Evolutionary conservation across 768 basidiomycete species (phyloP).

Genomic region (Kwoniella europaea): DNA sequence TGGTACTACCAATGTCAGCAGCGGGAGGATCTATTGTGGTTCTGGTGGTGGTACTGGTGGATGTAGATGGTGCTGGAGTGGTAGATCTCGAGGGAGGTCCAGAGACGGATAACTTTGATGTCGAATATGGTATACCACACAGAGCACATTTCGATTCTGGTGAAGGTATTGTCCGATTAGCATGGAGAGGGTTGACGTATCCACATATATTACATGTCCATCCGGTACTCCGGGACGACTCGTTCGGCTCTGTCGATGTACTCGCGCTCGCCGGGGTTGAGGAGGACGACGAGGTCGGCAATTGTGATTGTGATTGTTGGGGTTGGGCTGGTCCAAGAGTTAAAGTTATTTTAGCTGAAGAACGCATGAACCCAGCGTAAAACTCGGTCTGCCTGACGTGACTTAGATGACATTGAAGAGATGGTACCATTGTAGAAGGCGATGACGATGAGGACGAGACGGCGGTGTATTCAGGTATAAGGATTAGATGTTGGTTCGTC

Average conservation of each 20-base stretch:
- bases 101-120: slow-evolving; percentile 14
- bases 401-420: slow-evolving; percentile 72
- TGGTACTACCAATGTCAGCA: not conserved
- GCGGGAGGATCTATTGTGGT: not conserved
- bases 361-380: slow-evolving; percentile 87
- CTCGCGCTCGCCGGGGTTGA: not conserved
- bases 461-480: slow-evolving; percentile 60
- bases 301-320: not conserved
- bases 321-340: slow-evolving; percentile 1
- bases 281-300: not conserved
- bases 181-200: slow-evolving; percentile 74
- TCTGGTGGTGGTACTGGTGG: not conserved
- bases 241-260: not conserved
- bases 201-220: slow-evolving; percentile 82
- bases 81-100: slow-evolving; percentile 24
- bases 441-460: slow-evolving; percentile 60
- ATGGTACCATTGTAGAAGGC: slow-evolving; percentile 60
- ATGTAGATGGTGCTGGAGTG: slow-evolving; percentile 30
- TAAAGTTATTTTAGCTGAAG: slow-evolving; percentile 85
- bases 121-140: slow-evolving; percentile 70
- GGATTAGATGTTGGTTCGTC: slow-evolving; percentile 85
- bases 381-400: slow-evolving; percentile 77
- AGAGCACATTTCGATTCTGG: slow-evolving; percentile 65
- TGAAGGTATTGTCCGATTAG: slow-evolving; percentile 41
- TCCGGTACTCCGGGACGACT: not conserved